Base-by-base conservation (phyloP, 2,329 filamentous ascomycete genomes). In the Cercospora sp. region DNA sequence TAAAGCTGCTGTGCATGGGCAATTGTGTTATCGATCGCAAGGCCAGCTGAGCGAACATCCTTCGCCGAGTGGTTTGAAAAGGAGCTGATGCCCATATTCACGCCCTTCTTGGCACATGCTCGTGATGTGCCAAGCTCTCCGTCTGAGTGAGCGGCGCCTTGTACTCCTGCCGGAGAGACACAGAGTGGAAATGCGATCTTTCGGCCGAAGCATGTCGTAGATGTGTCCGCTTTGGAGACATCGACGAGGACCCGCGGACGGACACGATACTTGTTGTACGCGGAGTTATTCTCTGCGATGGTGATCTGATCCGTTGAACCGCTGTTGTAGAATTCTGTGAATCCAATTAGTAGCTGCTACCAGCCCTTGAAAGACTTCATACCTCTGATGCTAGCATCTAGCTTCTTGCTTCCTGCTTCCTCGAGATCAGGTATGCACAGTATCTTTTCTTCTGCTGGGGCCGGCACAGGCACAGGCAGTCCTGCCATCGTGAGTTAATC, bases 261-360 rank as follows among this genome's bases (percentile, higher is more conserved):
- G 61, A 78, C 77, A 55, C 81, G 77, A 51, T 82, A 77, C 6
- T 80, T 78, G 69, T 83, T 79, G 75, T 81, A 87, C 1, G 85
- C 84, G 0, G 79, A 79, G 62, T 83, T 79, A 66, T 88, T 88
- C 63, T 87, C 85, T 23, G 76, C 75, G n/a, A 87, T 75, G 13
- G 84, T 86, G 63, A 83, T 77, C 26, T 85, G 61, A 69, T 86
- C 84, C 78, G 86, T 87, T 5, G 85, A 84, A 5, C 86, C 86
- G 68, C 84, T 85, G 73, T 87, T 87, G 75, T 84, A 87, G 76
- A 87, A 87, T 61, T 87, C 85, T 82, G 68, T 28, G 30, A n/a
- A n/a, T 3, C 2, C 6, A 3, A 39, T 55, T 9, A 62, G 60
- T 42, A 10, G 2, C 39, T 23, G 26, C 12, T n/a, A 31, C 39